Percentiles rank a stretch among this genome's conserved stretches.
Conservation (phyloP, 495 filamentous ascomycete species). For the Hypoxylon rickii region DNA sequence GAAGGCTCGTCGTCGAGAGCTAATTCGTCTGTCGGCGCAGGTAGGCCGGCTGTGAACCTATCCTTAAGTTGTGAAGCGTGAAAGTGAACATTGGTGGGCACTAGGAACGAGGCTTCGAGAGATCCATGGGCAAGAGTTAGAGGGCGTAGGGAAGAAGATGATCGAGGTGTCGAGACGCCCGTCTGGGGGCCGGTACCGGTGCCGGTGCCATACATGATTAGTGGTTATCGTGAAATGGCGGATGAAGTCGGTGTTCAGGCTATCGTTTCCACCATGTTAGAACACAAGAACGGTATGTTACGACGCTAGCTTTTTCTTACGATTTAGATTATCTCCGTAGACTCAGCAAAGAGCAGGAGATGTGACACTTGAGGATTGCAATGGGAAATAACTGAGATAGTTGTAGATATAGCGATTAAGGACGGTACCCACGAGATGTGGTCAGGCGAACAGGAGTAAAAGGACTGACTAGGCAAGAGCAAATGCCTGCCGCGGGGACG, state of each 20-base stretch:
- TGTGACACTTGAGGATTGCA: slow-evolving; percentile 19
- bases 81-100: slow-evolving; percentile 93
- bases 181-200: slow-evolving; percentile 82
- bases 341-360: slow-evolving; percentile 50
- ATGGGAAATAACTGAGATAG: slow-evolving; percentile 5
- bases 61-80: slow-evolving; percentile 92
- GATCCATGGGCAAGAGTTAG: slow-evolving; percentile 89
- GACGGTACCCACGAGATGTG: slow-evolving; percentile 9
- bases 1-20: slow-evolving; percentile 98
- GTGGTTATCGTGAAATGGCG: slow-evolving; percentile 20
- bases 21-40: slow-evolving; percentile 90
- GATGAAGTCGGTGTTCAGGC: slow-evolving; percentile 1
- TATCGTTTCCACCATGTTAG: slow-evolving; percentile 14
- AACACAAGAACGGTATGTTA: neutral
- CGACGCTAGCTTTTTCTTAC: slow-evolving; percentile 10
- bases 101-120: slow-evolving; percentile 91
- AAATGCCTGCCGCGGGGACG: neutral
- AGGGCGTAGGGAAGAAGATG: slow-evolving; percentile 83
- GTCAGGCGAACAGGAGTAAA: slow-evolving; percentile 4
- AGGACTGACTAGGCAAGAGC: neutral
- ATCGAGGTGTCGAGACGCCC: slow-evolving; percentile 92
- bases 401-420: too few relatives aligned
- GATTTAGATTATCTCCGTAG: slow-evolving; percentile 36
- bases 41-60: slow-evolving; percentile 79
- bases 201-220: slow-evolving; percentile 84